Evolutionary conservation across 768 basidiomycete genomes (phyloP).

Genomic region (Candolleomyces eurysporus): DNA sequence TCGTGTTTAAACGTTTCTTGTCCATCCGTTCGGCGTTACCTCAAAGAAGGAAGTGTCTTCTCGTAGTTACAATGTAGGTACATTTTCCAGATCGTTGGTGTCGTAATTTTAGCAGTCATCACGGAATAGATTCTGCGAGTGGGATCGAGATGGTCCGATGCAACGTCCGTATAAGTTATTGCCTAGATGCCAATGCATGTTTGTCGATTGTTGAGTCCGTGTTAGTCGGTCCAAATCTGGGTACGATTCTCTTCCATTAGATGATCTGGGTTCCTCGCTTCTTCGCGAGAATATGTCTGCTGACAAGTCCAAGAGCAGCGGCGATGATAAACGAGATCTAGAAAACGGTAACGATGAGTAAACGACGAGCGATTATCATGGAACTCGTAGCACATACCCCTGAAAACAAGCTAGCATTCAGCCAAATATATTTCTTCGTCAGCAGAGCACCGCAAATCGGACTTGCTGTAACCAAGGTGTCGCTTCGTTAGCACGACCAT

Average conservation of each 20-base stretch:
- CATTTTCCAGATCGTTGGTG: too few relatives aligned
- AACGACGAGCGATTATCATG: background rate
- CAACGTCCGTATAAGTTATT: too few relatives aligned
- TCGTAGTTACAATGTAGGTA: too few relatives aligned
- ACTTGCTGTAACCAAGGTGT: constrained; percentile 25
- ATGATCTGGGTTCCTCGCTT: constrained; percentile 23
- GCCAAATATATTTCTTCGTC: constrained; percentile 42
- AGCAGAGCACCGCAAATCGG: constrained; percentile 54
- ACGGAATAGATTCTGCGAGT: too few relatives aligned
- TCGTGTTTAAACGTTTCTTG: too few relatives aligned
- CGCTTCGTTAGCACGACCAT: background rate
- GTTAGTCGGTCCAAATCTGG: too few relatives aligned
- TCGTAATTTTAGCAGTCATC: too few relatives aligned
- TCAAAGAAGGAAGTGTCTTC: too few relatives aligned
- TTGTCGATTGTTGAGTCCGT: too few relatives aligned
- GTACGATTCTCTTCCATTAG: constrained; percentile 4
- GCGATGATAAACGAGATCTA: constrained; percentile 17
- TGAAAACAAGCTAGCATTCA: constrained; percentile 38
- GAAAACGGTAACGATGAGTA: background rate
- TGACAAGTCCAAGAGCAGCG: constrained; percentile 18
- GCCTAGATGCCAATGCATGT: too few relatives aligned
- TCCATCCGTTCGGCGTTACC: too few relatives aligned
- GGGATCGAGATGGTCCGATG: too few relatives aligned
- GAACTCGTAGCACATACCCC: constrained; percentile 25
- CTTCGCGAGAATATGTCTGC: constrained; percentile 18